Base-by-base conservation (phyloP, 768 basidiomycete species). In the Punctularia strigosozonata region DNA sequence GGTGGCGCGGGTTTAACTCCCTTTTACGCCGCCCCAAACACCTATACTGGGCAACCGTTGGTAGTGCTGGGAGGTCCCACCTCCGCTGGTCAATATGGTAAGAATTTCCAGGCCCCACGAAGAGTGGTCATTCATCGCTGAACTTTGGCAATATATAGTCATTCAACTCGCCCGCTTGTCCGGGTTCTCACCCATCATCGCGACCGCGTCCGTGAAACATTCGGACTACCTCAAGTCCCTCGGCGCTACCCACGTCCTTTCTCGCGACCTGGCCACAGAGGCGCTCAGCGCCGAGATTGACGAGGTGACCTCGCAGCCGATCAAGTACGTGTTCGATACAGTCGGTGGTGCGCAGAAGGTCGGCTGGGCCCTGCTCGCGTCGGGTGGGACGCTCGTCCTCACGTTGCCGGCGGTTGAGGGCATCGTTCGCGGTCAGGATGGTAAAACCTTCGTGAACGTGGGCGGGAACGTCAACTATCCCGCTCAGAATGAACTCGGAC, bases 141-240 rank as follows among this genome's bases (percentile, higher is more conserved):
- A 3, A 22, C 42, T 17, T 21, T 41, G 12, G 32, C 37, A 19
- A 33, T 40, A 13, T 8, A 3, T 40, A 54, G 56, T 40, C 1
- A 46, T 58, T 22, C 56, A 58, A 37, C 23, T 53, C 14, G 55
- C 54, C 12, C 47, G 39, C 25, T 42, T 58, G n/a, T 54, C 56
- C 6, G 54, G 54, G 0, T 58, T 53, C 41, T 54, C 53, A 5
- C 54, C 56, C 25, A 56, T 58, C 46, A 51, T 58, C 26, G 38
- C 49, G 15, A 58, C 54, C 14, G 53, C 52, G 5, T 58, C 56
- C 6, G 31, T 43, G 20, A 49, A 48, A 37, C 50, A 57, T 39
- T 35, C 41, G 15, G 37, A 37, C 4, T 42, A 43, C 20, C 44
- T 56, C 33, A 46, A 48, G 31, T 50, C 56, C 5, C 37, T 53